Conservation (phyloP, 306 rosid genomes). For the Ormosia emarginata region DNA sequence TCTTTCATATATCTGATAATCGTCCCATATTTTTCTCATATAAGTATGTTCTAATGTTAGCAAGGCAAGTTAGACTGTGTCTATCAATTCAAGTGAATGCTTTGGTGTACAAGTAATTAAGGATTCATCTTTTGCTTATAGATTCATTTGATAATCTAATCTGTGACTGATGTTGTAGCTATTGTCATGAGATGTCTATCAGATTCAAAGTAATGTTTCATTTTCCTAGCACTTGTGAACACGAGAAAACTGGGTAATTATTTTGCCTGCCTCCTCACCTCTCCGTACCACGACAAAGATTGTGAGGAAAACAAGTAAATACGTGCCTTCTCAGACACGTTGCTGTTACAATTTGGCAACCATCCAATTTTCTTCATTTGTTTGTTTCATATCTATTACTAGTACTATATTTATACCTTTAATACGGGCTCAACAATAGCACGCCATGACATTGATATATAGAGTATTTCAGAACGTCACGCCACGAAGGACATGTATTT, state of each 20-base stretch:
- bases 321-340: background rate
- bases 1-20: too few species aligned
- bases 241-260: background rate
- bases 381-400: background rate
- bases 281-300: background rate
- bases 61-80: background rate
- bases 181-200: background rate
- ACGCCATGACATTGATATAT: background rate
- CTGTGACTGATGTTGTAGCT: background rate
- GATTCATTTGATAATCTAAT: background rate
- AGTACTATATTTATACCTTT: background rate
- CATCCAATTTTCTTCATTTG: background rate
- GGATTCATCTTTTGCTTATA: background rate
- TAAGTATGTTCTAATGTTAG: background rate
- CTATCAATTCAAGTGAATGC: background rate
- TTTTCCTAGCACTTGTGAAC: background rate
- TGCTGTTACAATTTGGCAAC: background rate
- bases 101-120: background rate
- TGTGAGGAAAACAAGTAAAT: background rate
- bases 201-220: background rate
- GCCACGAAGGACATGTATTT: conserved; percentile 17
- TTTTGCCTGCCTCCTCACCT: background rate
- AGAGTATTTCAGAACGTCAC: background rate
- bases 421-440: background rate
- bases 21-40: too few species aligned